Conservation (phyloP, 768 basidiomycete species). For the Podaxis sp. region DNA sequence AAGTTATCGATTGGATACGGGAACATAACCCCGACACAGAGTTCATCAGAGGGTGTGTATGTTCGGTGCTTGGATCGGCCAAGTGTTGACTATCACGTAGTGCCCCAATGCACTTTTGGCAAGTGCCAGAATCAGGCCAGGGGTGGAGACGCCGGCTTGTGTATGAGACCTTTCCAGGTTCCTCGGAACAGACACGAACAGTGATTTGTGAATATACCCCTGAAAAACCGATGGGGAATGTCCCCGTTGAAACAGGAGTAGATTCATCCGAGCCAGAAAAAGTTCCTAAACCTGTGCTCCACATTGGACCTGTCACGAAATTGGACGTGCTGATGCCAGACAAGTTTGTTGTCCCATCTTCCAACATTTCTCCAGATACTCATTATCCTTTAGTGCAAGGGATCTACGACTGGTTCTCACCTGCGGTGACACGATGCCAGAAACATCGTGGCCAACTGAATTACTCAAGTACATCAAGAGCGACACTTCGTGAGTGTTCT, state of each 20-base stretch:
- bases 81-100: not conserved
- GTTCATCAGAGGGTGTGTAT: slow-evolving; percentile 3
- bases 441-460: slow-evolving; percentile 9
- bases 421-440: not conserved
- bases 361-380: not conserved
- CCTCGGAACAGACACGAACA: not conserved
- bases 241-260: not conserved
- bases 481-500: not conserved
- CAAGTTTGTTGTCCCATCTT: slow-evolving; percentile 1
- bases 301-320: not conserved
- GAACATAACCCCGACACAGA: not conserved
- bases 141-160: slow-evolving; percentile 7
- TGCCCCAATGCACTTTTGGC: slow-evolving; percentile 4
- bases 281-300: not conserved
- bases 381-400: not conserved
- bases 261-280: not conserved
- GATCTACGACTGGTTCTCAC: slow-evolving; percentile 8
- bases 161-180: not conserved
- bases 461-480: slow-evolving; percentile 4
- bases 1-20: slow-evolving; percentile 9
- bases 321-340: slow-evolving; percentile 13
- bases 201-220: slow-evolving; percentile 8
- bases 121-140: slow-evolving; percentile 1
- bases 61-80: too few species aligned
- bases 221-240: not conserved